phyloP scores from a whole-genome alignment of 768 basidiomycete species.

The Leccinum ochraceum region DNA sequence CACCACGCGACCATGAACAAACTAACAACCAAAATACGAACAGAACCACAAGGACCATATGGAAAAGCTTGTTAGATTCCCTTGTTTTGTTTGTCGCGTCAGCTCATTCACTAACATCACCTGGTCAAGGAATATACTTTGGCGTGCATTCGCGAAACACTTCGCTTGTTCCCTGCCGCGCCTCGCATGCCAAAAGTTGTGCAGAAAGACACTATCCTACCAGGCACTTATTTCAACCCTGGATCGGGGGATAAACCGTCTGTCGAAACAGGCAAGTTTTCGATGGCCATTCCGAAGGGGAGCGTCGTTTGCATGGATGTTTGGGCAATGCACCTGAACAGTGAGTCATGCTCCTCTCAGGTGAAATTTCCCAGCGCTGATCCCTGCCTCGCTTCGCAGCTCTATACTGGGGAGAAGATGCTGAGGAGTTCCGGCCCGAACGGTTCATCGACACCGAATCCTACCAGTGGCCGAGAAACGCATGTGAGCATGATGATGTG shows the following conservation, averaged over 20 bases:
- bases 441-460: slow-evolving; percentile 51
- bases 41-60: slow-evolving; percentile 44
- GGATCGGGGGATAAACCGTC: slow-evolving; percentile 14
- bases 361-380: not conserved
- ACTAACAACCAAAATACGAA: not conserved
- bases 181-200: slow-evolving; percentile 39
- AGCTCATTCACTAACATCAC: not conserved
- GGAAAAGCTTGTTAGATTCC: slow-evolving; percentile 35
- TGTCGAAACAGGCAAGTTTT: slow-evolving; percentile 31
- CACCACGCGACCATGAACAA: not conserved
- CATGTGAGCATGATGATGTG: slow-evolving; percentile 15
- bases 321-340: slow-evolving; percentile 45
- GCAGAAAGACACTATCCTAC: slow-evolving; percentile 36
- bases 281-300: slow-evolving; percentile 41
- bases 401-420: slow-evolving; percentile 51
- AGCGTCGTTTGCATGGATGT: slow-evolving; percentile 43
- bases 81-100: not conserved
- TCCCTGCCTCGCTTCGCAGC: slow-evolving; percentile 29
- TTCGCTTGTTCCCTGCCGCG: slow-evolving; percentile 44
- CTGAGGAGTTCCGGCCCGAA: slow-evolving; percentile 45
- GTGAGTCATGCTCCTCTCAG: slow-evolving; percentile 30
- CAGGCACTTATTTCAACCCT: slow-evolving; percentile 34
- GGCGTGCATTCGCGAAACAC: slow-evolving; percentile 47
- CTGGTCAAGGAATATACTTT: slow-evolving; percentile 40
- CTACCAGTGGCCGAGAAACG: slow-evolving; percentile 30